These are phyloP conservation scores for Rhodotorula sp. DNA, from an alignment of 1,284 basidiomycete species.

Conservation along the genomic window DNA sequence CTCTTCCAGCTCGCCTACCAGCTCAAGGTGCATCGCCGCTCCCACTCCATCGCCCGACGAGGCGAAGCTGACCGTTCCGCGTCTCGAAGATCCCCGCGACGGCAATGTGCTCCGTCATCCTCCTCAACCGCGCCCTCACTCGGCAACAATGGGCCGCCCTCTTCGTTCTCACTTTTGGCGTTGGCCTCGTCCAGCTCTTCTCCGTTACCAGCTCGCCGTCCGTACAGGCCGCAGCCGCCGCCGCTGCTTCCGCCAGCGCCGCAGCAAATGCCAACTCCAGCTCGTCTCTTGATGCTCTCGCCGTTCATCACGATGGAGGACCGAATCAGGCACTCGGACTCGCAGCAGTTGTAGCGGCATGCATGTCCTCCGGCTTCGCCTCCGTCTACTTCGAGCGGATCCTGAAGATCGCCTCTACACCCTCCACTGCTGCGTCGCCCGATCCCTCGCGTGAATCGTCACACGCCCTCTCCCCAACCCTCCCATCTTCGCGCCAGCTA, in stretches of 20 bases:
- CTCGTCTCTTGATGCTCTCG: neutral
- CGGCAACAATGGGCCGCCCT: slow-evolving; percentile 49
- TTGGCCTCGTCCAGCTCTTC: slow-evolving; percentile 49
- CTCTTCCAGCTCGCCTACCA: slow-evolving; percentile 51
- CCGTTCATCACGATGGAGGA: neutral
- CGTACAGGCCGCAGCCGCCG: neutral
- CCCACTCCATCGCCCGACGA: neutral
- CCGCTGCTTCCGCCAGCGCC: neutral
- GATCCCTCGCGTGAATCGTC: neutral
- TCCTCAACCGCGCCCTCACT: slow-evolving; percentile 48
- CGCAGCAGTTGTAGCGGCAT: slow-evolving; percentile 47
- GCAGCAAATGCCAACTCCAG: no score
- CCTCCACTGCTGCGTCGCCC: neutral
- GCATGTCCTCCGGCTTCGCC: slow-evolving; percentile 50
- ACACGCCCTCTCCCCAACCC: slow-evolving; percentile 2
- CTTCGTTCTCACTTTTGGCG: slow-evolving; percentile 47
- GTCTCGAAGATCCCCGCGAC: slow-evolving; percentile 48
- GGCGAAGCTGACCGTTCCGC: neutral
- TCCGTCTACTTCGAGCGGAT: slow-evolving; percentile 50
- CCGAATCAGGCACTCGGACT: slow-evolving; percentile 48
- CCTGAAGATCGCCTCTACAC: slow-evolving; percentile 44
- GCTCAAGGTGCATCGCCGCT: slow-evolving; percentile 45
- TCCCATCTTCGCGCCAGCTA: slow-evolving; percentile 10
- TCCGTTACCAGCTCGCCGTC: slow-evolving; percentile 4
- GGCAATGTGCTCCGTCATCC: slow-evolving; percentile 49